Base-by-base conservation (phyloP, 805 yeast species). In the Saccharomycopsis babjevae region DNA sequence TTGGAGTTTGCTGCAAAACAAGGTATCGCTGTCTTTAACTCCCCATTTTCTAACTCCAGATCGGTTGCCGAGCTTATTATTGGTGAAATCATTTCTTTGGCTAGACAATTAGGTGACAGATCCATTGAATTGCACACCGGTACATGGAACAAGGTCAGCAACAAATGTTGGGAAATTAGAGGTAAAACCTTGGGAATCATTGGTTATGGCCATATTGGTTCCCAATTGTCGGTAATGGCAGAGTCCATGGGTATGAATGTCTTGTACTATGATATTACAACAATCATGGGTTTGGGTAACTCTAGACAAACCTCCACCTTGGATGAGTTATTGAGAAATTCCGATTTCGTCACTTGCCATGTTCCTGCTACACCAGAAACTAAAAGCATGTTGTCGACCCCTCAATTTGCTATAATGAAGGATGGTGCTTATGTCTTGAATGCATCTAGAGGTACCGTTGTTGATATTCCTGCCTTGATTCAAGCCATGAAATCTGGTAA, bases 181-280 rank as follows among this genome's bases (percentile, higher is more conserved):
- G 99, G 99, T 67, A 94, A 94, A 76, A 93, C 99, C 57, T 80
- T 94, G 69, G 99, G 99, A 64, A 94, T 94, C 70, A 81, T 94
- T 46, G 99, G 99, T 68, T 94, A 94, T 71, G 99, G 99, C 69
- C 99, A 94, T 75, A 94, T 94, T 77, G 99, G 99, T 69, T 78
- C 98, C 57, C 99, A 94, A 78, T 84, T 94, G 72, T 88, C 97
- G 8, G 99, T 94, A 11, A 78, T 94, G 68, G 98, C 99, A 57
- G 99, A 94, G 80, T 83, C 97, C 54, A 84, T 94, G 85, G 99
- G 99, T 77, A 86, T 94, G 97, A 88, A 88, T 68, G 97, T 94
- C 59, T 77, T 93, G 64, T 94, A 93, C 79, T 90, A 91, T 74
- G 99, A 94, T 74, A 88, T 89, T 50, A 71, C 82, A 60, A 91